Base-by-base conservation (phyloP, 768 basidiomycete species). In the Leccinum aurantiacum region DNA sequence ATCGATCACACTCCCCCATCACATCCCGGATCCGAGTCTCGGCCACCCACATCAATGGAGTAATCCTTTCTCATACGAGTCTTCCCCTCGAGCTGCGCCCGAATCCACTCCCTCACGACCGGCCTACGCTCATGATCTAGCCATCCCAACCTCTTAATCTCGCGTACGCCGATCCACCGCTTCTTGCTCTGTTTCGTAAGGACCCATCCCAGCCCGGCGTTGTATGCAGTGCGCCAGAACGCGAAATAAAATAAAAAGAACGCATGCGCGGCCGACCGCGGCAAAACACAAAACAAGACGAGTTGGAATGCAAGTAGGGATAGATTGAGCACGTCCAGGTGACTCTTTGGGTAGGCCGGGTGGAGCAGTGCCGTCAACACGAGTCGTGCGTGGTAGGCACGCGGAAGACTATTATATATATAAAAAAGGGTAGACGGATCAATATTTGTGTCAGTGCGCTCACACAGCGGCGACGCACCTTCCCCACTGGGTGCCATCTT, bases 121-220 rank as follows among this genome's bases (percentile, higher is more conserved):
- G 93, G 91, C 25, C 79, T 75, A 22, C 87, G 80, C 49, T 79
- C 69, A 63, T 80, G 79, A 71, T 98, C 94, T n/a, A 99, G 83
- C 95, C 95, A 98, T 4, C 93, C 96, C 24, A 86, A 76, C 4
- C 81, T 78, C 58, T 90, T 84, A 2, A 98, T 80, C 66, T 89
- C 84, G 31, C 85, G 80, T 49, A 97, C 94, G 25, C 24, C 24
- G 65, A 99, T 92, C 91, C 93, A 98, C 68, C 85, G 89, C 76
- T 86, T 88, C 79, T 96, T 95, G 80, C 93, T 96, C 76, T 99
- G 97, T 71, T 91, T 90, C 10, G 92, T 93, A 59, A 99, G 79
- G 11, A 98, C 84, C 88, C 90, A 97, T 0, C 95, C 97, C 50
- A 99, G 83, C 1, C 96, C 96, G 33, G 84, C 88, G 73, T 99